phyloP scores from a whole-genome alignment of 164 flowering plant genomes.

The Umbellularia californica region DNA sequence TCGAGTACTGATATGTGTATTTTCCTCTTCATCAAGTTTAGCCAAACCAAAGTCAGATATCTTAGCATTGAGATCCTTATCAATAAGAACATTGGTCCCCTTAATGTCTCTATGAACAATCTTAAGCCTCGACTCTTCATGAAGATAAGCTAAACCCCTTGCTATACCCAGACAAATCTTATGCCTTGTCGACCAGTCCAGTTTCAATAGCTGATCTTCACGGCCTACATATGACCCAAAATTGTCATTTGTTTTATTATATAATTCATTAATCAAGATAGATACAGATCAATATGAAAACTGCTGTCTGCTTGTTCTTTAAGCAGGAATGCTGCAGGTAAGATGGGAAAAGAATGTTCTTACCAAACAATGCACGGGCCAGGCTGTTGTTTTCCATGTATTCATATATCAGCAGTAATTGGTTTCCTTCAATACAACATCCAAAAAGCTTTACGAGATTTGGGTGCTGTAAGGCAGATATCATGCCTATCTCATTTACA shows the following conservation, averaged over 20 bases:
- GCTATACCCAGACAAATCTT: slow-evolving; percentile 49
- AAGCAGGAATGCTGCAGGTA: neutral
- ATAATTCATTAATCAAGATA: neutral
- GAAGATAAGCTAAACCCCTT: slow-evolving; percentile 46
- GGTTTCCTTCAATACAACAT: slow-evolving; percentile 55
- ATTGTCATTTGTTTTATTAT: neutral
- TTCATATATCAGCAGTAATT: slow-evolving; percentile 50
- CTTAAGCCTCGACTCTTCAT: slow-evolving; percentile 44
- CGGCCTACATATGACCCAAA: slow-evolving; percentile 18
- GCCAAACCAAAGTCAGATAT: slow-evolving; percentile 88
- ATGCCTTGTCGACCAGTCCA: slow-evolving; percentile 41
- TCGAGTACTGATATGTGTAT: slow-evolving; percentile 72
- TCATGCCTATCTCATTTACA: slow-evolving; percentile 60
- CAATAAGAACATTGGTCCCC: slow-evolving; percentile 31
- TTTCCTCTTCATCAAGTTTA: slow-evolving; percentile 65
- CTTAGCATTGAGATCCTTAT: slow-evolving; percentile 61
- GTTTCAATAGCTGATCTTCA: slow-evolving; percentile 16
- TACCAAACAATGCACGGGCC: slow-evolving; percentile 55
- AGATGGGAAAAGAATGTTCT: neutral
- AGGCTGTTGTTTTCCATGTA: slow-evolving; percentile 62
- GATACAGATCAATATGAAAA: neutral
- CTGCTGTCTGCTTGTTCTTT: neutral
- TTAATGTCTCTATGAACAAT: slow-evolving; percentile 20
- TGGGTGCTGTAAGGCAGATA: slow-evolving; percentile 58
- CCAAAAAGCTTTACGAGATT: slow-evolving; percentile 60